These are phyloP conservation scores for Calonectria crousiana DNA, from an alignment of 2,329 filamentous ascomycete genomes.

Conservation along the genomic window DNA sequence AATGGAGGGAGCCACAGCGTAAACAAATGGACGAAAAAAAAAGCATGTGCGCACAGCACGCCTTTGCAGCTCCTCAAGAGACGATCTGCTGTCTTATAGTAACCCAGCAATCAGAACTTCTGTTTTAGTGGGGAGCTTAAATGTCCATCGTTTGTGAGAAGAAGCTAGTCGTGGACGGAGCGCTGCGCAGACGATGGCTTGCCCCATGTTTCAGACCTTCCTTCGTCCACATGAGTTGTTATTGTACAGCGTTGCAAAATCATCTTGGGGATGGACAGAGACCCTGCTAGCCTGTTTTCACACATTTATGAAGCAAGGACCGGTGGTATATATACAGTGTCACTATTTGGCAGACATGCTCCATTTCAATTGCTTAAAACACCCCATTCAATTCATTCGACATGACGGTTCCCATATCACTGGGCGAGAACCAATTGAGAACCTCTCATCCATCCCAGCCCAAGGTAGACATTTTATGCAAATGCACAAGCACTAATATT, in stretches of 20 bases:
- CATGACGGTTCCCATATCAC: constrained; percentile 3
- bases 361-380: constrained; percentile 2
- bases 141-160: neutral
- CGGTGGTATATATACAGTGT: neutral
- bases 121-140: neutral
- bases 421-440: neutral
- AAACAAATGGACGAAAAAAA: neutral
- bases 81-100: neutral
- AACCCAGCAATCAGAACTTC: neutral
- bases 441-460: constrained; percentile 16
- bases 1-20: neutral
- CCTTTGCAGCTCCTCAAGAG: neutral
- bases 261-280: neutral
- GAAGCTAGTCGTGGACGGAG: neutral
- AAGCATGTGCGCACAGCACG: constrained; percentile 7
- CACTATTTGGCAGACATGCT: neutral
- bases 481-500: neutral
- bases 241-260: neutral
- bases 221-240: neutral
- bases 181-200: neutral
- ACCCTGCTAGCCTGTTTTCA: neutral
- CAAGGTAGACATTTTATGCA: constrained; percentile 16
- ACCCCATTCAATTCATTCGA: constrained; percentile 17
- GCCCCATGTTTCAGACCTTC: neutral
- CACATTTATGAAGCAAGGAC: neutral